Base-by-base conservation (phyloP, 495 filamentous ascomycete genomes). In the Penicillium lividum region DNA sequence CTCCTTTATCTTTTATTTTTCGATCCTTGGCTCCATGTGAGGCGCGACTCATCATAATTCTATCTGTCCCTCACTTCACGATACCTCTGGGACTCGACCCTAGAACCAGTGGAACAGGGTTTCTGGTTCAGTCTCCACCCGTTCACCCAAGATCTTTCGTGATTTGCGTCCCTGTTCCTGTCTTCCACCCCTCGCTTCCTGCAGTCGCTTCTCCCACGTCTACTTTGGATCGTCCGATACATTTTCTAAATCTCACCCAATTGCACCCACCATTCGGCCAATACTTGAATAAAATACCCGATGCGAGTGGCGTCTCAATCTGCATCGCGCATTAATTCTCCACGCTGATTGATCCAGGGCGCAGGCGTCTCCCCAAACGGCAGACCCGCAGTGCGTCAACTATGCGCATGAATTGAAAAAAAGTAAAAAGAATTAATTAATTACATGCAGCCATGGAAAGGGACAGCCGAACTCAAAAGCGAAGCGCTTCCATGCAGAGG, bases 31-130 rank as follows among this genome's bases (percentile, higher is more conserved):
- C 33, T 34, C 33, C 33, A 65, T 67, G 61, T 31, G 33, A 47
- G n/a, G 52, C 50, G 57, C 54, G 71, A 73, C 68, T 68, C 57
- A 61, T 75, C 71, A 75, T 65, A 71, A 65, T 63, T 27, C 34
- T 25, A 56, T 60, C 57, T 48, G 53, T 60, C 62, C 64, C 61
- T 61, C 64, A 31, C 64, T 47, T 64, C 43, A 15, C 46, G 49
- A 54, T 56, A 55, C 56, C 59, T 58, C 33, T 50, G 49, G 22
- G 55, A 40, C 47, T 56, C 27, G 48, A 45, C 33, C 43, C 40
- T 53, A 34, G 47, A 34, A 46, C 64, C 57, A 52, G 57, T 60
- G 55, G 31, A 47, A 15, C 54, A 47, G 40, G 54, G 58, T 47
- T 53, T 44, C 64, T 42, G 51, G 36, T 28, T 51, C 55, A 25